These are phyloP conservation scores for Bruguiera parviflora DNA, from an alignment of 345 rosid species.

Conservation along the genomic window DNA sequence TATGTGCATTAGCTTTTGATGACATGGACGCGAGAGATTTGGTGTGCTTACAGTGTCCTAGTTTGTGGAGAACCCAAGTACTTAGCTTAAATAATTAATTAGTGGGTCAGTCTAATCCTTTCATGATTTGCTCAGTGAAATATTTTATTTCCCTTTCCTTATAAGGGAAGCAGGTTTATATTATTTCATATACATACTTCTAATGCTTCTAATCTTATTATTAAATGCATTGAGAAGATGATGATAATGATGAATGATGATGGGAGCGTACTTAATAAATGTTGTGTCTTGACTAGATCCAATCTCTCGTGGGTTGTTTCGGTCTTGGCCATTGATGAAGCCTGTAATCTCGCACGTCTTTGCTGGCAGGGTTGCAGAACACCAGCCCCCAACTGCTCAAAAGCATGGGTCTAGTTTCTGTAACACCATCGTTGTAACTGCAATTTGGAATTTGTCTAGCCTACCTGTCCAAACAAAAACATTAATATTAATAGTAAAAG, in stretches of 20 bases:
- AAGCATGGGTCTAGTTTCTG: conserved; percentile 11
- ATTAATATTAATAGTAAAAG: too few relatives aligned
- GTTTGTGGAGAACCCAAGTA: not conserved
- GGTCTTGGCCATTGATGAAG: conserved; percentile 32
- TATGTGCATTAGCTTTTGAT: not conserved
- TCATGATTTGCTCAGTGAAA: not conserved
- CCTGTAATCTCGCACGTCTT: conserved; percentile 23
- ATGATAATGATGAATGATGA: conserved; percentile 10
- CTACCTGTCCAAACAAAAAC: not conserved
- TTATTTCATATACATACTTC: too few relatives aligned
- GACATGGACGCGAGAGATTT: too few relatives aligned
- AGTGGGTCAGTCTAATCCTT: too few relatives aligned
- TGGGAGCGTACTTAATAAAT: too few relatives aligned
- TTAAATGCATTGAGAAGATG: not conserved
- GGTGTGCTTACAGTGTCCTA: too few relatives aligned
- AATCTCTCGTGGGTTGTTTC: conserved; percentile 23
- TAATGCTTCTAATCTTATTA: not conserved
- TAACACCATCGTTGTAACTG: not conserved
- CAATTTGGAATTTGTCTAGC: not conserved
- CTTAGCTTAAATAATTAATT: not conserved
- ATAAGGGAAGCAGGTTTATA: conserved; percentile 23
- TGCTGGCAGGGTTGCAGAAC: not conserved
- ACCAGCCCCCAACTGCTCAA: not conserved
- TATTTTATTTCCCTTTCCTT: conserved; percentile 31
- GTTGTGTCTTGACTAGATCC: conserved; percentile 10